Evolutionary conservation across 805 yeast species (phyloP).

Genomic region (Starmera pachycereana): DNA sequence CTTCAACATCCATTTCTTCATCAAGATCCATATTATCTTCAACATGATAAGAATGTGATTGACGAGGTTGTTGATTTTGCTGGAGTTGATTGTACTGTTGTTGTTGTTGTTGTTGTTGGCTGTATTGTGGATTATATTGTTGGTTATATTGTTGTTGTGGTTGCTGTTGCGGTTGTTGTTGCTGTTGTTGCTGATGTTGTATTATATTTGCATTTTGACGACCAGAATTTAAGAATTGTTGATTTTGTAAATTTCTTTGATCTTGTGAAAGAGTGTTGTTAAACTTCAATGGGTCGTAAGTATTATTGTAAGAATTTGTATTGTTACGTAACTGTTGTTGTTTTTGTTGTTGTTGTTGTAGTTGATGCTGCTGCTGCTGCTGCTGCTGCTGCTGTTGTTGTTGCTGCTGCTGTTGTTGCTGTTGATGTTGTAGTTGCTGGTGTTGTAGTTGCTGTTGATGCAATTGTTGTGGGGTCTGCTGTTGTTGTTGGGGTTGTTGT

Average conservation of each 20-base stretch:
- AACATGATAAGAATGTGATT: conserved; percentile 4
- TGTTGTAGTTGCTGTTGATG: background rate
- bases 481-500: background rate
- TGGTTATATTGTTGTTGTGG: conserved; percentile 10
- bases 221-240: background rate
- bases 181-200: conserved; percentile 7
- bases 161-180: background rate
- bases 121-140: conserved; percentile 1
- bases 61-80: conserved; percentile 8
- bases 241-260: background rate
- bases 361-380: conserved; percentile 10
- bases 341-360: conserved; percentile 3
- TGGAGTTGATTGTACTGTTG: conserved; percentile 9
- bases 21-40: conserved; percentile 22
- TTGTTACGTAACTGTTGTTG: background rate
- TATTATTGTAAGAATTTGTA: background rate
- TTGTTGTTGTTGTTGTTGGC: conserved; percentile 9
- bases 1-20: conserved; percentile 49
- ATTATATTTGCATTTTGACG: conserved; percentile 1
- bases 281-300: too few species aligned
- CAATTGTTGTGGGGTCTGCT: too few species aligned
- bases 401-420: conserved; percentile 2
- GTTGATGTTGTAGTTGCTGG: conserved; percentile 8
- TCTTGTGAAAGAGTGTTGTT: too few species aligned
- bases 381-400: background rate